A percentile compares a stretch with the other conserved stretches of the same genome.
phyloP scores from a whole-genome alignment of 2,329 filamentous ascomycete genomes.

The Purpureocillium takamizusanense region DNA sequence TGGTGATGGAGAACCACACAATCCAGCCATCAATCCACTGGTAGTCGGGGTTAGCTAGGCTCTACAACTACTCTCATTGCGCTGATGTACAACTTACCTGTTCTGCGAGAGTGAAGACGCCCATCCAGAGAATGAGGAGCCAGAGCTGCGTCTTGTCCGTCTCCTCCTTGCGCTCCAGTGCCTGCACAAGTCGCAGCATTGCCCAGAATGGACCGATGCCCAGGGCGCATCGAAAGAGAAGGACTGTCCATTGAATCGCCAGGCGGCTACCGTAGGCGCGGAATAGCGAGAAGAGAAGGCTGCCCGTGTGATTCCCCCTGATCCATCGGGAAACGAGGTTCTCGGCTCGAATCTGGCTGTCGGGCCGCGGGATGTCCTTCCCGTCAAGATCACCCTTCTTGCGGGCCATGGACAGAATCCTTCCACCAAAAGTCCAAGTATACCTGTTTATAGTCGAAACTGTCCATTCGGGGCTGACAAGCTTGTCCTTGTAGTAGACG shows the following conservation, averaged over 20 bases:
- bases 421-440: slow-evolving; percentile 56
- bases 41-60: neutral
- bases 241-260: slow-evolving; percentile 48
- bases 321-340: slow-evolving; percentile 43
- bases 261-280: slow-evolving; percentile 48
- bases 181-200: slow-evolving; percentile 54
- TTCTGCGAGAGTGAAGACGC: slow-evolving; percentile 47
- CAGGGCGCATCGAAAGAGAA: slow-evolving; percentile 43
- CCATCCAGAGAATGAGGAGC: slow-evolving; percentile 60
- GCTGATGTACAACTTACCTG: too few species aligned
- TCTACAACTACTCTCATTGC: too few species aligned
- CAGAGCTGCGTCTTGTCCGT: slow-evolving; percentile 46
- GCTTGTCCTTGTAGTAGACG: slow-evolving; percentile 48
- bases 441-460: slow-evolving; percentile 51
- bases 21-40: slow-evolving; percentile 55
- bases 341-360: slow-evolving; percentile 42
- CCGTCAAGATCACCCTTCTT: slow-evolving; percentile 53
- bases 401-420: slow-evolving; percentile 44
- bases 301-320: slow-evolving; percentile 31
- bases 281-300: slow-evolving; percentile 53
- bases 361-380: slow-evolving; percentile 52
- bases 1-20: slow-evolving; percentile 57
- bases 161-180: slow-evolving; percentile 48
- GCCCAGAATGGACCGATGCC: slow-evolving; percentile 64
- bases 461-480: slow-evolving; percentile 57